Conservation (phyloP, 768 basidiomycete genomes). For the Hericium erinaceus region DNA sequence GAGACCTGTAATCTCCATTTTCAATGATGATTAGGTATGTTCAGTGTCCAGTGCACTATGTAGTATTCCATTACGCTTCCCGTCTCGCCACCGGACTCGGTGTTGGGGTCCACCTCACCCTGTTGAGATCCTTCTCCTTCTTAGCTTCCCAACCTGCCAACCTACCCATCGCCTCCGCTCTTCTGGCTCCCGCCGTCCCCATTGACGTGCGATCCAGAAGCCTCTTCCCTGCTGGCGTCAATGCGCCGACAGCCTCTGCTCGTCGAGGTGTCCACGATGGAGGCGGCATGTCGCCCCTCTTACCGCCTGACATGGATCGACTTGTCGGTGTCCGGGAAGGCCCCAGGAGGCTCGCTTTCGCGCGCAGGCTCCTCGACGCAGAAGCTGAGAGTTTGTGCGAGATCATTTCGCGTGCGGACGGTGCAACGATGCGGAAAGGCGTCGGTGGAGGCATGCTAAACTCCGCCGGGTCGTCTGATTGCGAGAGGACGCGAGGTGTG, state of each 20-base stretch:
- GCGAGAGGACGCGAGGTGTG: constrained; percentile 81
- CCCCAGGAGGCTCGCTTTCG: constrained; percentile 60
- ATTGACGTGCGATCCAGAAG: constrained; percentile 66
- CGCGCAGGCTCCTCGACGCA: constrained; percentile 73
- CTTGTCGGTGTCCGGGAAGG: constrained; percentile 23
- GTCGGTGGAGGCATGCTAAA: constrained; percentile 34
- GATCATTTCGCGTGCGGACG: constrained; percentile 71
- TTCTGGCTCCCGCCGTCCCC: constrained; percentile 50
- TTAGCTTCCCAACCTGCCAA: constrained; percentile 46
- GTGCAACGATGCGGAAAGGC: constrained; percentile 72
- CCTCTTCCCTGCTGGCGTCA: constrained; percentile 81
- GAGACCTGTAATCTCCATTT: background rate
- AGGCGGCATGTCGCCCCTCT: constrained; percentile 62
- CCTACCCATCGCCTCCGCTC: constrained; percentile 61
- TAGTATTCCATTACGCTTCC: constrained; percentile 1
- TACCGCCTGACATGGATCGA: background rate
- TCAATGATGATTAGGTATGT: background rate
- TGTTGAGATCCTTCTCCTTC: constrained; percentile 55
- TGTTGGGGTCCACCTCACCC: constrained; percentile 75
- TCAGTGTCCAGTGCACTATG: background rate
- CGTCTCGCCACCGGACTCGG: constrained; percentile 38
- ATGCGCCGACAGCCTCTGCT: constrained; percentile 58
- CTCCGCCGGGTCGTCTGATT: constrained; percentile 44
- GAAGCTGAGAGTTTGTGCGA: constrained; percentile 74
- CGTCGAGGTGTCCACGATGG: constrained; percentile 73